Evolutionary conservation across 768 basidiomycete species (phyloP), one percentile per base, ranked within the genome.

Genomic region (Cyclocybe aegerita): DNA sequence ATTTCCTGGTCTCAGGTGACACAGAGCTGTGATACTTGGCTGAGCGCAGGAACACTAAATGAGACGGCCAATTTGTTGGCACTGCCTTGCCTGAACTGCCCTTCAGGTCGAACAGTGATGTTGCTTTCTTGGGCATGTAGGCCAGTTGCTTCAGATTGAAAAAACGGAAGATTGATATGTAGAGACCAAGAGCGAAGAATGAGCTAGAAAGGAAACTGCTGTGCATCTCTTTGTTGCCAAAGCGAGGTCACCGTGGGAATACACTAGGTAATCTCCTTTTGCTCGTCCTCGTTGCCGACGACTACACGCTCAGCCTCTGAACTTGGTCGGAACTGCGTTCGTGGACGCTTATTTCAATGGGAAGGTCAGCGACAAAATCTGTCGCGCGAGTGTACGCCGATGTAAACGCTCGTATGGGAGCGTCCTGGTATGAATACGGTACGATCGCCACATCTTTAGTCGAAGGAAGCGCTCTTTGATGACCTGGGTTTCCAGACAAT

Each of bases 391-490:
- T 94, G 37, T 97, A 97, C 65, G 70, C 86, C 48, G 87, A 94
- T 70, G 93, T 93, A 61, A 96, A 96, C 67, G 79, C 82, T 60
- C 86, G 85, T 65, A 75, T 93, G 56, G 94, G 94, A 14, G 82
- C 91, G 52, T 82, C 90, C 56, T 97, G 94, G 94, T 87, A 93
- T 67, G 94, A 97, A 81, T 97, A 97, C 66, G 94, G 94, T 95
- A 58, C 60, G 76, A 65, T 54, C 36, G 39, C 44, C 30, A 42
- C 39, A 43, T 56, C 50, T 52, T 44, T 23, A 17, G 39, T 39
- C 33, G 30, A 53, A 57, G 43, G 49, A 46, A 39, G 45, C 49
- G 42, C 50, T 30, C 53, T 57, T 61, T 64, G 50, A 58, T 54
- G 55, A 62, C 39, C 55, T 39, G 57, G 56, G 55, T 53, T 42